Evolutionary conservation across 2,329 filamentous ascomycete species (phyloP), one percentile per base, ranked within the genome.

Genomic region (Tolypocladium tropicale): DNA sequence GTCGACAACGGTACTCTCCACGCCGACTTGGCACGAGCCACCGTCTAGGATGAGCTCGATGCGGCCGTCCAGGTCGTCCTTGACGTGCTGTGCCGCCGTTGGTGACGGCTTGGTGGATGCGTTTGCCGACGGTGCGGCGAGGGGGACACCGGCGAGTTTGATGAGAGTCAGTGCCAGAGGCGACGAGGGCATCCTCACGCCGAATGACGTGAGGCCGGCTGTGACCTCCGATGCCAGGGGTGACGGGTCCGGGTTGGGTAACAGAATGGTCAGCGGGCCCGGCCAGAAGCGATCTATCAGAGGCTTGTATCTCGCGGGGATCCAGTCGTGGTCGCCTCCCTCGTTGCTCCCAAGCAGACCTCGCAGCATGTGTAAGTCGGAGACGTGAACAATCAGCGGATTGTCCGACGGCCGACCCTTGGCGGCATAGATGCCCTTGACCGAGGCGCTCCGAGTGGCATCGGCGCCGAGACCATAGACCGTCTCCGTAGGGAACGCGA

Each of bases 401-500:
- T 99, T 99, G 68, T 99, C 94, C 7, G 88, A 88, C 4, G 94
- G 94, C 55, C 94, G 77, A 56, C 90, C 88, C 74, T 99, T 99
- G 54, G 90, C 91, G 25, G 83, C 79, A 71, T 94, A 99, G 62
- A 99, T 99, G n/a, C 91, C 92, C 66, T 81, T 84, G 7, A 97
- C 93, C 2, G 93, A 88, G 28, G 76, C 78, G 65, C 86, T 90
- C 64, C 90, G 83, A 30, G 92, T 97, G 12, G 94, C 94, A 74
- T 97, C 94, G 16, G 94, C 94, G n/a, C 91, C 94, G 9, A 99
- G 80, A 0, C 94, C 94, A 69, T 99, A 99, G 0, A 99, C 94
- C 0, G 94, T 99, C 74, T 99, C 94, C 0, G 94, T 99, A 0
- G 94, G 94, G 68, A 99, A 99, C 1, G 90, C 94, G 52, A 99